These are phyloP conservation scores for Mikania micrantha DNA, from an alignment of 129 eudicot species.

Conservation along the genomic window DNA sequence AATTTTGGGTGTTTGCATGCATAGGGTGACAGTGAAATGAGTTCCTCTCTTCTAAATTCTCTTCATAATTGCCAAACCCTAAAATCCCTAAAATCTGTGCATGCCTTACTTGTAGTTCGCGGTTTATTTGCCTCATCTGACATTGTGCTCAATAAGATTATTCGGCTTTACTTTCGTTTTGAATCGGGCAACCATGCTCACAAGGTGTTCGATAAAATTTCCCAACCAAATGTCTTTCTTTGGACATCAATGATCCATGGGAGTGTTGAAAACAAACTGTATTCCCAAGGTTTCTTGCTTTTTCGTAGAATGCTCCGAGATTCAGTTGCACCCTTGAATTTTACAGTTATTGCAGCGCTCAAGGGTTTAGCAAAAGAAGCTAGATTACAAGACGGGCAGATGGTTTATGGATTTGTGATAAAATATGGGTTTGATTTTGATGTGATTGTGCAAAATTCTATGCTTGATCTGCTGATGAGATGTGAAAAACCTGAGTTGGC, in stretches of 20 bases:
- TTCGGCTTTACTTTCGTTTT: conserved; percentile 33
- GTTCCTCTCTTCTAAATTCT: conserved; percentile 16
- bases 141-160: conserved; percentile 39
- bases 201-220: conserved; percentile 34
- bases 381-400: conserved; percentile 29
- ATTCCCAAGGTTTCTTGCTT: conserved; percentile 22
- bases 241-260: conserved; percentile 66
- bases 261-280: conserved; percentile 28
- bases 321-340: conserved; percentile 32
- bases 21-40: conserved; percentile 29
- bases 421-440: conserved; percentile 42
- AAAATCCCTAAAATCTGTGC: conserved; percentile 29
- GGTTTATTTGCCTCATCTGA: conserved; percentile 38
- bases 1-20: neutral
- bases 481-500: conserved; percentile 37
- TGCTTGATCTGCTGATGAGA: conserved; percentile 44
- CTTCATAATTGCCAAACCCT: conserved; percentile 32
- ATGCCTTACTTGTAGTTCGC: conserved; percentile 32
- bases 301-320: conserved; percentile 28
- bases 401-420: conserved; percentile 30
- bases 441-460: conserved; percentile 39
- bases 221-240: conserved; percentile 47
- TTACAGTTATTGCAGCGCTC: conserved; percentile 23
- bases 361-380: conserved; percentile 41
- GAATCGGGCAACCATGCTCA: conserved; percentile 22